A percentile compares a stretch with the other conserved stretches of the same genome.
phyloP scores from a whole-genome alignment of 2,329 filamentous ascomycete genomes.

The Aspergillus sp. region DNA sequence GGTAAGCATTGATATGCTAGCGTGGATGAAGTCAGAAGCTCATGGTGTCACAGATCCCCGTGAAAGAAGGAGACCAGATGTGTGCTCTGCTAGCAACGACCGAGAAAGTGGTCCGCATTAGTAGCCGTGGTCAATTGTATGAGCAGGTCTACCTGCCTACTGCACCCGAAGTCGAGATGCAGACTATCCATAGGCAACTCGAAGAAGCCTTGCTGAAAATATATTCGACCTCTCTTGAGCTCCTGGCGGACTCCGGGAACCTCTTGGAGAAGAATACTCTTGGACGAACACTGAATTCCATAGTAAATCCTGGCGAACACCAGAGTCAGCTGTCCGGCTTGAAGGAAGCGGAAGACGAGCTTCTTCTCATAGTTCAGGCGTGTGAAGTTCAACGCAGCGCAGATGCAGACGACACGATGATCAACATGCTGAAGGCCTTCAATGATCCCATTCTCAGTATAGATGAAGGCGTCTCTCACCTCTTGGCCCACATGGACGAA shows the following conservation, averaged over 20 bases:
- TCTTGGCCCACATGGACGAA: background rate
- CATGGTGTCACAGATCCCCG: constrained; percentile 19
- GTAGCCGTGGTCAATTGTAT: constrained; percentile 16
- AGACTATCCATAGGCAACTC: background rate
- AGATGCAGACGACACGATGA: background rate
- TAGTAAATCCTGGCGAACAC: constrained; percentile 4
- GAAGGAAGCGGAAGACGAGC: background rate
- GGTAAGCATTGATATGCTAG: background rate
- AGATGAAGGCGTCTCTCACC: background rate
- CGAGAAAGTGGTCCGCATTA: constrained; percentile 16
- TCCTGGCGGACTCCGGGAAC: background rate
- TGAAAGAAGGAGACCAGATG: constrained; percentile 23
- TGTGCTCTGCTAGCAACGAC: constrained; percentile 15
- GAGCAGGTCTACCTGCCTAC: constrained; percentile 11
- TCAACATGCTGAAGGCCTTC: background rate
- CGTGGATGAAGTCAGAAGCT: no score
- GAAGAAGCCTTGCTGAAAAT: background rate
- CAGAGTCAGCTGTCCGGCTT: background rate
- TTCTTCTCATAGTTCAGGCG: background rate
- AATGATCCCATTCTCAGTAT: background rate
- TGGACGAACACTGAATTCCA: background rate
- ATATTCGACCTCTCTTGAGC: background rate
- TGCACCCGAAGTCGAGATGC: background rate
- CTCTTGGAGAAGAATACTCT: background rate
- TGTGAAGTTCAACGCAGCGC: background rate